phyloP scores from a whole-genome alignment of 306 rosid species.

The Canavalia gladiata region DNA sequence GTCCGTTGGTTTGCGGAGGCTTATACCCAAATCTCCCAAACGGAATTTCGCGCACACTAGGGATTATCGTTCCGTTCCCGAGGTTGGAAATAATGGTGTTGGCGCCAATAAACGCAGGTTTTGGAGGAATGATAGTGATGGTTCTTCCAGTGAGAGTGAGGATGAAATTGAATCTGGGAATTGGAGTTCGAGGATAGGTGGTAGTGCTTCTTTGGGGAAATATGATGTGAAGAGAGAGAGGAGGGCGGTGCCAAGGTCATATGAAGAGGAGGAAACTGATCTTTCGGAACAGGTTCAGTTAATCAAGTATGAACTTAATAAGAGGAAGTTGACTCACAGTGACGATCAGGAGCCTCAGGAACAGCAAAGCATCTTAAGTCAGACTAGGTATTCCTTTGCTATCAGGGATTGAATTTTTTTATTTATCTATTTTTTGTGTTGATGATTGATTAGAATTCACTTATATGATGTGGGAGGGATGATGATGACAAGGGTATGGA shows the following conservation, averaged over 20 bases:
- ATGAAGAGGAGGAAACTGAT: slow-evolving; percentile 55
- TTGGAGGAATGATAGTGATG: slow-evolving; percentile 54
- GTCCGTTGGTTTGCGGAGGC: slow-evolving; percentile 47
- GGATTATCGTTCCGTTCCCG: slow-evolving; percentile 56
- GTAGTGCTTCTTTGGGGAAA: slow-evolving; percentile 83
- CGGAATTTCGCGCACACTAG: slow-evolving; percentile 49
- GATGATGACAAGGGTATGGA: background rate
- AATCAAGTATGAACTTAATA: slow-evolving; percentile 66
- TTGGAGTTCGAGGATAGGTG: slow-evolving; percentile 51
- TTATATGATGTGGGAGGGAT: background rate
- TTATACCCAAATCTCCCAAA: slow-evolving; percentile 36
- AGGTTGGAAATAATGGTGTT: slow-evolving; percentile 31
- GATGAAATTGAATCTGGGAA: slow-evolving; percentile 45
- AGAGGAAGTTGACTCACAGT: slow-evolving; percentile 59
- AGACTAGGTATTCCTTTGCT: slow-evolving; percentile 64
- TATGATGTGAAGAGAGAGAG: slow-evolving; percentile 74
- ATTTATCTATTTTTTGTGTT: slow-evolving; percentile 2
- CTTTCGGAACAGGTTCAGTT: slow-evolving; percentile 70
- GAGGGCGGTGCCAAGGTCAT: slow-evolving; percentile 60
- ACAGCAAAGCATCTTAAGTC: slow-evolving; percentile 62
- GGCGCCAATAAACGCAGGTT: slow-evolving; percentile 40
- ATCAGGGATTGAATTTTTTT: background rate
- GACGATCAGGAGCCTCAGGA: slow-evolving; percentile 47
- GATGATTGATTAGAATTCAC: background rate
- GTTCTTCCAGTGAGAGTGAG: slow-evolving; percentile 56